These are phyloP conservation scores for Apiotrichum sp. DNA, from an alignment of 1,284 basidiomycete genomes.

Conservation along the genomic window DNA sequence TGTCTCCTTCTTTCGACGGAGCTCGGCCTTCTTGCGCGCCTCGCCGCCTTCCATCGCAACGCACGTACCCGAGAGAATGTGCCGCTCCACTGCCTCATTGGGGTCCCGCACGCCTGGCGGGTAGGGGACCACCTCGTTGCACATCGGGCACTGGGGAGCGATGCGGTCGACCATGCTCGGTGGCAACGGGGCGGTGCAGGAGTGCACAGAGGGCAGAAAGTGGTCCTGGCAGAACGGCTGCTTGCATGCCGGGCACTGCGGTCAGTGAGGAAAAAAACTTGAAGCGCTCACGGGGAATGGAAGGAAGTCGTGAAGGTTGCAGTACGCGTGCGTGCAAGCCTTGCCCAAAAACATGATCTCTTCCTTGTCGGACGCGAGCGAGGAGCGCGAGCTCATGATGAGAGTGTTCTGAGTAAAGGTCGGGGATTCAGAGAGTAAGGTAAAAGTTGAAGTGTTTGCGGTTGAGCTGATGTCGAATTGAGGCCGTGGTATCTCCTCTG, in stretches of 20 bases:
- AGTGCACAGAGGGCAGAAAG: slow-evolving; percentile 41
- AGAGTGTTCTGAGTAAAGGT: too few relatives aligned
- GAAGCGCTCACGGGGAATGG: slow-evolving; percentile 39
- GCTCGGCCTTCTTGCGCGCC: slow-evolving; percentile 32
- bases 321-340: slow-evolving; percentile 41
- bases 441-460: too few relatives aligned
- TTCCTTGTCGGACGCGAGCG: slow-evolving; percentile 10
- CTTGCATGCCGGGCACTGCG: slow-evolving; percentile 40
- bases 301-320: slow-evolving; percentile 46
- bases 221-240: slow-evolving; percentile 44
- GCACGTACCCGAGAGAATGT: slow-evolving; percentile 40
- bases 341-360: slow-evolving; percentile 46
- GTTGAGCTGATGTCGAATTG: too few relatives aligned
- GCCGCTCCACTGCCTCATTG: slow-evolving; percentile 43
- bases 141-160: slow-evolving; percentile 45
- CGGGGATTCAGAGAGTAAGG: too few relatives aligned
- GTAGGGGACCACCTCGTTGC: slow-evolving; percentile 37
- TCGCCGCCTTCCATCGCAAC: slow-evolving; percentile 39
- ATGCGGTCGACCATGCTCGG: slow-evolving; percentile 43
- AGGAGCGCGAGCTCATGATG: slow-evolving; percentile 12
- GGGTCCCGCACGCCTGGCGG: slow-evolving; percentile 25
- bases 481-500: too few relatives aligned
- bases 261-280: background rate
- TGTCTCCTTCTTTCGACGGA: slow-evolving; percentile 32
- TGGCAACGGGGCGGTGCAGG: slow-evolving; percentile 40